phyloP scores from a whole-genome alignment of 2,329 filamentous ascomycete genomes.

The Calonectria pauciramosa region DNA sequence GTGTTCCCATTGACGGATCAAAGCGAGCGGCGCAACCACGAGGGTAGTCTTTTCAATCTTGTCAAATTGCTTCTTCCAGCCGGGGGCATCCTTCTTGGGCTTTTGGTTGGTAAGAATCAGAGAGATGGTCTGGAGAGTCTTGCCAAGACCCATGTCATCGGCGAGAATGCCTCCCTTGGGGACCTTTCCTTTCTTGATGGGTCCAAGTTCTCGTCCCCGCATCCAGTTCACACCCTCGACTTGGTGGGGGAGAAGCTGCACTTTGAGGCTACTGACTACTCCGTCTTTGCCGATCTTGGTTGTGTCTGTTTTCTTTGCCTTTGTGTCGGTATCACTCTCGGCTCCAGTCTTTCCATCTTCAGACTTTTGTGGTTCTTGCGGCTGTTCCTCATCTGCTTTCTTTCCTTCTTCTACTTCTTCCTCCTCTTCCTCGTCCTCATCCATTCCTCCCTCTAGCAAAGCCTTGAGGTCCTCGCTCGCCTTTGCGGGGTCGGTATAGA shows the following conservation, averaged over 20 bases:
- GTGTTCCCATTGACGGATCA: constrained; percentile 97
- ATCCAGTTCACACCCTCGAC: constrained; percentile 96
- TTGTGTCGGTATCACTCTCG: constrained; percentile 5
- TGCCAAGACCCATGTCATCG: constrained; percentile 97
- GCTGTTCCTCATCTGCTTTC: background rate
- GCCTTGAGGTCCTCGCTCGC: constrained; percentile 85
- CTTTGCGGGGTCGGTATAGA: constrained; percentile 79
- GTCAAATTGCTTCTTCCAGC: constrained; percentile 77
- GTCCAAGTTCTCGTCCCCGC: constrained; percentile 90
- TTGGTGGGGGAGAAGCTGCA: constrained; percentile 93
- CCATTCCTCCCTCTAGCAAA: constrained; percentile 84
- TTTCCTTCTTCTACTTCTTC: constrained; percentile 47
- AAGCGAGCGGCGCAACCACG: constrained; percentile 90
- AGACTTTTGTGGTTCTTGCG: constrained; percentile 7
- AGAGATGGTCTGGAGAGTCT: constrained; percentile 94
- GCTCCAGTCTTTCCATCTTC: constrained; percentile 32
- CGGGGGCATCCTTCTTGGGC: constrained; percentile 68
- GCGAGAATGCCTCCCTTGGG: constrained; percentile 96
- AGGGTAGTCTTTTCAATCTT: constrained; percentile 84
- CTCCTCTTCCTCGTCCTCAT: constrained; percentile 75
- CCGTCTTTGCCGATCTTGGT: constrained; percentile 60
- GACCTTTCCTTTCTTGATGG: constrained; percentile 82
- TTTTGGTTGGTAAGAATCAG: constrained; percentile 88
- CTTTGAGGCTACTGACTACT: constrained; percentile 81
- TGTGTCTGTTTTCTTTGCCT: constrained; percentile 38